Conservation (phyloP, 768 basidiomycete genomes). For the Auricularia sp. region DNA sequence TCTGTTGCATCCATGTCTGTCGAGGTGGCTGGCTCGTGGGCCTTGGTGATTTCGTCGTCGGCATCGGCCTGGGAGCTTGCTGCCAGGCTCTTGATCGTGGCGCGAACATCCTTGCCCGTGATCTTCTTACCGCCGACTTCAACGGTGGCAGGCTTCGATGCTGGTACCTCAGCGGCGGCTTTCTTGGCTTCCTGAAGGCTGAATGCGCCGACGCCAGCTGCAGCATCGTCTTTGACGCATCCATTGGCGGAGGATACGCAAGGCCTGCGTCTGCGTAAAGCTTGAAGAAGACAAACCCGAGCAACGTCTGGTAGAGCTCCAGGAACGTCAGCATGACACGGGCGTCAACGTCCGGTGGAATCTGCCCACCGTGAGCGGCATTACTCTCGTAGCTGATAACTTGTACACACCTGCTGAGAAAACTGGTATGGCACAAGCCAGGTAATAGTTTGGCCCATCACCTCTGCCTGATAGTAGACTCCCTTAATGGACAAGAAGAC, state of each 20-base stretch:
- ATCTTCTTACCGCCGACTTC: constrained; percentile 33
- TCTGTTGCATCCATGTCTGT: constrained; percentile 61
- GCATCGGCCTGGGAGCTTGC: constrained; percentile 9
- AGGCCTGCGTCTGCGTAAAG: constrained; percentile 91
- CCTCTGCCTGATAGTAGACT: constrained; percentile 92
- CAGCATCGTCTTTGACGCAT: constrained; percentile 71
- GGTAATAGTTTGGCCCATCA: constrained; percentile 84
- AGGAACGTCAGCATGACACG: constrained; percentile 97
- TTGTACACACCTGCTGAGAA: constrained; percentile 68
- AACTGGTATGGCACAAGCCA: constrained; percentile 98
- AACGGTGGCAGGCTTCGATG: constrained; percentile 22
- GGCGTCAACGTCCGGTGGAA: constrained; percentile 91
- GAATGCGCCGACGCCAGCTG: constrained; percentile 84
- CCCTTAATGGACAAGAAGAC: constrained; percentile 96
- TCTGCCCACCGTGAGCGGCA: constrained; percentile 33
- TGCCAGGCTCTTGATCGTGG: constrained; percentile 38
- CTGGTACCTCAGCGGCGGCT: background rate
- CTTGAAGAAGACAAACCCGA: constrained; percentile 95
- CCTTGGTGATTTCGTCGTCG: constrained; percentile 24
- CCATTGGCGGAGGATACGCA: constrained; percentile 90
- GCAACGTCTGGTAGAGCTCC: constrained; percentile 92
- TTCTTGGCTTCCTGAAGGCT: constrained; percentile 46
- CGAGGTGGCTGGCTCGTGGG: constrained; percentile 19
- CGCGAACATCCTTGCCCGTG: constrained; percentile 44
- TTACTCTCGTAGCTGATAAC: constrained; percentile 1